Conservation (phyloP, 495 filamentous ascomycete species). For the Arthonia radiata region DNA sequence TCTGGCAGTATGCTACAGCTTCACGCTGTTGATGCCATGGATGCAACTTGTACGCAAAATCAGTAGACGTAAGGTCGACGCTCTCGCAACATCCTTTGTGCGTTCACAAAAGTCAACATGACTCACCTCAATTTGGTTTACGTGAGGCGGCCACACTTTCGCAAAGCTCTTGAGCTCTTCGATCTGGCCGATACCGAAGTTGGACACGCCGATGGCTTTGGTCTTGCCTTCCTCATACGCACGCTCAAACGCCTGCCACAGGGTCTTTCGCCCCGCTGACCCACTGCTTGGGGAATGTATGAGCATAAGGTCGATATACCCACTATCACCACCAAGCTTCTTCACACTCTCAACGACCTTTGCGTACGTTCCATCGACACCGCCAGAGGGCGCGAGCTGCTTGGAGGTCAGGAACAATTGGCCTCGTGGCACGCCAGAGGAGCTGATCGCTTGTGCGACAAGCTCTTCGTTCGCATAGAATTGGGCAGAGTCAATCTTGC, state of each 20-base stretch:
- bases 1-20: conserved; percentile 33
- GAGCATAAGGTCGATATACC: conserved; percentile 46
- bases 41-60: too few species aligned
- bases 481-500: conserved; percentile 51
- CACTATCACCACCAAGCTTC: conserved; percentile 26
- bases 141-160: conserved; percentile 35
- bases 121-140: conserved; percentile 43
- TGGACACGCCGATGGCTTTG: conserved; percentile 44
- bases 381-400: conserved; percentile 30
- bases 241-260: conserved; percentile 43
- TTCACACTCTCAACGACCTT: conserved; percentile 33
- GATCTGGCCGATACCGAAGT: conserved; percentile 36
- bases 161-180: conserved; percentile 37
- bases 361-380: conserved; percentile 30
- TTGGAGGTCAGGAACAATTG: conserved; percentile 46
- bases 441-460: conserved; percentile 35
- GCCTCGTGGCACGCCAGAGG: conserved; percentile 25
- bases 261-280: conserved; percentile 23
- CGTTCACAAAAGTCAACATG: too few species aligned
- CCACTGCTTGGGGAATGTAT: conserved; percentile 38
- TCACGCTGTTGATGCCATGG: conserved; percentile 41
- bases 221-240: conserved; percentile 29
- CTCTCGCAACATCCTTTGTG: too few species aligned
- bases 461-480: conserved; percentile 42
- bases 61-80: too few species aligned